A percentile compares a stretch with the other conserved stretches of the same genome.
Evolutionary conservation across 176 grass and related monocot genomes (phyloP).

Genomic region (Rhipidocladum racemiflorum): DNA sequence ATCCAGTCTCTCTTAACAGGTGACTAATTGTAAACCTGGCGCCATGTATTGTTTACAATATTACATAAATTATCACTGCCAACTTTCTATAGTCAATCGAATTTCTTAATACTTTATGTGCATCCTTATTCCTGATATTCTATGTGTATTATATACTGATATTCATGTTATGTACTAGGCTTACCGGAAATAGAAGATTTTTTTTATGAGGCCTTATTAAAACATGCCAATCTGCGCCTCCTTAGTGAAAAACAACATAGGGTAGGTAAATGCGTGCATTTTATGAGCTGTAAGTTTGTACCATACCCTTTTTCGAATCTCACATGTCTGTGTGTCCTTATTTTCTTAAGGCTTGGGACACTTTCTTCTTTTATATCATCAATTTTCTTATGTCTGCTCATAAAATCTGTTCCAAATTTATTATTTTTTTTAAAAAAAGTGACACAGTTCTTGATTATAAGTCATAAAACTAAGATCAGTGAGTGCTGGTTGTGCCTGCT

Average conservation of each 20-base stretch:
- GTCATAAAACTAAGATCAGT: background rate
- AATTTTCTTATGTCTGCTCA: background rate
- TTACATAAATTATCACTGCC: background rate
- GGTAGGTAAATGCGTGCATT: background rate
- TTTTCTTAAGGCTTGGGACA: background rate
- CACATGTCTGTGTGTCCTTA: background rate
- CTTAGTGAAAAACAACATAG: background rate
- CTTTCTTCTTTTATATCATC: background rate
- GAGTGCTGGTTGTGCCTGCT: background rate
- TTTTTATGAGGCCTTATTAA: background rate
- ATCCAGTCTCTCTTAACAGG: constrained; percentile 99
- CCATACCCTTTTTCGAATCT: background rate
- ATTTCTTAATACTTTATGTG: background rate
- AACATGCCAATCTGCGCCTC: background rate
- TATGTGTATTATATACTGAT: background rate
- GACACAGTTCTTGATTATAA: background rate
- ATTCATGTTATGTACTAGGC: background rate
- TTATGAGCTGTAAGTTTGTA: constrained; percentile 1
- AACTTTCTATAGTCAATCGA: background rate
- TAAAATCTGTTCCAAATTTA: background rate
- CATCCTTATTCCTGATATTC: background rate
- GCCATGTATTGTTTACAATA: constrained; percentile 4
- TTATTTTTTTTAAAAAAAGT: background rate
- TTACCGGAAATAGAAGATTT: background rate
- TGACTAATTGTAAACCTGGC: constrained; percentile 22